These are phyloP conservation scores for Peniophora sp. DNA, from an alignment of 1,284 basidiomycete species.

Conservation along the genomic window DNA sequence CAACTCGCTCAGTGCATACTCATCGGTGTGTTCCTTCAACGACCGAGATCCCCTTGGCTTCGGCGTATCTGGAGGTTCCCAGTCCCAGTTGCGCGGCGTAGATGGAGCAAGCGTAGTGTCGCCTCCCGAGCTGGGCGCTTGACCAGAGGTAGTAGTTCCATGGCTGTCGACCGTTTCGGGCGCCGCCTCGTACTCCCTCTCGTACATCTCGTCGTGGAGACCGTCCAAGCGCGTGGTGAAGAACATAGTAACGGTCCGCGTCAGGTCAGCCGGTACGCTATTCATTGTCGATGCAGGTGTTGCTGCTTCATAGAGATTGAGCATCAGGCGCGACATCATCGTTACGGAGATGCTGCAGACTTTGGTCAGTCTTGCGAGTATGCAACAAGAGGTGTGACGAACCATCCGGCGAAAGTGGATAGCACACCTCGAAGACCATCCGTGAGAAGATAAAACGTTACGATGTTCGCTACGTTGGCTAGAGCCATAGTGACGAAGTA, in stretches of 20 bases:
- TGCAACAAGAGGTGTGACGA: constrained; percentile 1
- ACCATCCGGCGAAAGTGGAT: constrained; percentile 21
- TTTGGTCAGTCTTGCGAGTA: not conserved
- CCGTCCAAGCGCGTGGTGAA: constrained; percentile 5
- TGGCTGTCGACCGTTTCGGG: not conserved
- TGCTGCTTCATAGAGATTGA: constrained; percentile 21
- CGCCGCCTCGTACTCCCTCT: not conserved
- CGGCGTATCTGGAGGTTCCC: too few species aligned
- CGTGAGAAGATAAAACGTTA: constrained; percentile 15
- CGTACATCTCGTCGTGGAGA: not conserved
- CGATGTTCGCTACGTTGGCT: constrained; percentile 19
- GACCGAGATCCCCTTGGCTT: too few species aligned
- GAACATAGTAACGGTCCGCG: not conserved
- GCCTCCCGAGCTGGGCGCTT: not conserved
- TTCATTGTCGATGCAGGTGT: not conserved
- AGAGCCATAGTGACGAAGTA: constrained; percentile 19
- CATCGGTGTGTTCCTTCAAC: too few species aligned
- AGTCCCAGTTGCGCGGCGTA: too few species aligned
- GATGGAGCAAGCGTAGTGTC: too few species aligned
- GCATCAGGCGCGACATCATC: constrained; percentile 30
- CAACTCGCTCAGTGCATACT: too few species aligned
- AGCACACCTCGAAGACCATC: constrained; percentile 13
- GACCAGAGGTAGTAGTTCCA: not conserved
- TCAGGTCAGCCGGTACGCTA: not conserved
- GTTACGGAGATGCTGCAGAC: constrained; percentile 23